phyloP scores from a whole-genome alignment of 768 basidiomycete genomes.

The Clavaria fumosa region DNA sequence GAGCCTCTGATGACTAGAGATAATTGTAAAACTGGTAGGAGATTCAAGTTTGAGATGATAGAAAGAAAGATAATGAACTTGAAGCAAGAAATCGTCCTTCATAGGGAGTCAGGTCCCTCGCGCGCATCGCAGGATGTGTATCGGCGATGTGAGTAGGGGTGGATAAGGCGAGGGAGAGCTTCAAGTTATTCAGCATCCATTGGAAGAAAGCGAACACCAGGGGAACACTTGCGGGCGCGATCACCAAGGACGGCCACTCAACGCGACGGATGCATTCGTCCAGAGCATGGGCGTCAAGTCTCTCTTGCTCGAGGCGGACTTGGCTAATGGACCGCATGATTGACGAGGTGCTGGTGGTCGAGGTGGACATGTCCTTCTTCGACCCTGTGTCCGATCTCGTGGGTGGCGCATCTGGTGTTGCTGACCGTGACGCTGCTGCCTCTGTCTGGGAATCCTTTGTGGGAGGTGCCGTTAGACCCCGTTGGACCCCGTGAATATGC shows the following conservation, averaged over 20 bases:
- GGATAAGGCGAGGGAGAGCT: slow-evolving; percentile 92
- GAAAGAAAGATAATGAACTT: too few species aligned
- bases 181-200: slow-evolving; percentile 91
- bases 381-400: slow-evolving; percentile 79
- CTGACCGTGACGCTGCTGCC: slow-evolving; percentile 87
- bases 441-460: slow-evolving; percentile 20
- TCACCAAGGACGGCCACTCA: slow-evolving; percentile 28
- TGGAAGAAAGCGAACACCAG: slow-evolving; percentile 59
- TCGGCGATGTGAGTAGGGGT: slow-evolving; percentile 82
- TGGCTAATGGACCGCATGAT: slow-evolving; percentile 96
- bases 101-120: slow-evolving; percentile 20
- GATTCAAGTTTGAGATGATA: too few species aligned
- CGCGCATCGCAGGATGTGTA: slow-evolving; percentile 34
- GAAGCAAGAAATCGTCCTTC: too few species aligned
- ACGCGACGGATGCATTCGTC: slow-evolving; percentile 83
- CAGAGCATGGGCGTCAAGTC: slow-evolving; percentile 73
- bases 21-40: too few species aligned
- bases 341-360: slow-evolving; percentile 92
- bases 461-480: slow-evolving; percentile 34
- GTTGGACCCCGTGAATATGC: slow-evolving; percentile 82
- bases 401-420: slow-evolving; percentile 86
- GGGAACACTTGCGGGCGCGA: slow-evolving; percentile 18
- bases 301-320: slow-evolving; percentile 59
- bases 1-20: too few species aligned
- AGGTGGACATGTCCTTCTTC: slow-evolving; percentile 90